Conservation (phyloP, 1,139 yeast genomes). For the Hyphopichia burtonii region DNA sequence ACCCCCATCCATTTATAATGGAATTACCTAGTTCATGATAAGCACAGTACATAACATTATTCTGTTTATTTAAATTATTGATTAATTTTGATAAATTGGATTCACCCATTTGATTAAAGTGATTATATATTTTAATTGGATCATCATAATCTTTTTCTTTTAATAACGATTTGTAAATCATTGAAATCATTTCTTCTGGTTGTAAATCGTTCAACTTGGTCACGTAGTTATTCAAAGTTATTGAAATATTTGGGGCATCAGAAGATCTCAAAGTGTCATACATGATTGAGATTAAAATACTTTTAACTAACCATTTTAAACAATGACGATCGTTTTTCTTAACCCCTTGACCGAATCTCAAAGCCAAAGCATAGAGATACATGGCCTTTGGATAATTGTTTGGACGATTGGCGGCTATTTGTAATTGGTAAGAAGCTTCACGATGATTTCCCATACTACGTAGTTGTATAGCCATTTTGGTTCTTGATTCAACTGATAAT, state of each 20-base stretch:
- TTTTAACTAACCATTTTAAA: constrained; percentile 57
- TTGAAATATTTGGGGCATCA: constrained; percentile 4
- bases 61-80: constrained; percentile 24
- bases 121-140: constrained; percentile 24
- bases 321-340: constrained; percentile 57
- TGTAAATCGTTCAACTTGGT: constrained; percentile 27
- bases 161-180: constrained; percentile 15
- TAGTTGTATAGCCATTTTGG: constrained; percentile 51
- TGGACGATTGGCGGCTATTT: constrained; percentile 60
- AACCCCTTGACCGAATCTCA: constrained; percentile 72
- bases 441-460: constrained; percentile 60
- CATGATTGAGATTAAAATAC: constrained; percentile 19
- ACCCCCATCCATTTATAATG: constrained; percentile 60
- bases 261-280: constrained; percentile 5
- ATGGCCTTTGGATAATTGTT: constrained; percentile 59
- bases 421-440: constrained; percentile 70
- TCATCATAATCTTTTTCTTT: constrained; percentile 19
- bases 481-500: constrained; percentile 44
- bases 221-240: constrained; percentile 9
- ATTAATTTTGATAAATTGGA: constrained; percentile 27
- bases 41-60: constrained; percentile 30
- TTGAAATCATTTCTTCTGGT: constrained; percentile 30
- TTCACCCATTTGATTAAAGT: constrained; percentile 26
- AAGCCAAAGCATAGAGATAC: constrained; percentile 68
- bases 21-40: constrained; percentile 62